These are phyloP conservation scores for Maudiozyma turicensis DNA, from an alignment of 805 yeast genomes.

Conservation along the genomic window DNA sequence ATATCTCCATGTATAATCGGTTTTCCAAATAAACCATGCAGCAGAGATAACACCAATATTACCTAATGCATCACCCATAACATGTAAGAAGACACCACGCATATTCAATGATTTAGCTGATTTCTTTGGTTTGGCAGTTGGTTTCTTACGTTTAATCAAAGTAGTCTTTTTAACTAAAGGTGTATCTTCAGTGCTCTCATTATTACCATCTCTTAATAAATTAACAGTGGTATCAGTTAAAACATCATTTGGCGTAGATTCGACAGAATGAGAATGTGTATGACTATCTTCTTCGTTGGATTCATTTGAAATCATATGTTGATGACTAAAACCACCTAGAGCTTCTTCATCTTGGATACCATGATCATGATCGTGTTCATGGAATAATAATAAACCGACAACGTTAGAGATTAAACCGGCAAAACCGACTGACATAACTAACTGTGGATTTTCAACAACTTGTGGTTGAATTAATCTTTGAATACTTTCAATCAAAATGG, in stretches of 20 bases:
- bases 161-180: slow-evolving; percentile 18
- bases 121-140: neutral
- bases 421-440: slow-evolving; percentile 71
- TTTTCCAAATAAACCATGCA: slow-evolving; percentile 89
- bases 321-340: neutral
- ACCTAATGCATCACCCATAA: slow-evolving; percentile 92
- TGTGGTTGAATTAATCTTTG: slow-evolving; percentile 82
- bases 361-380: slow-evolving; percentile 36
- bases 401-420: slow-evolving; percentile 78
- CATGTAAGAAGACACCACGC: slow-evolving; percentile 96
- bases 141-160: neutral
- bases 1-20: slow-evolving; percentile 79
- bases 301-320: neutral
- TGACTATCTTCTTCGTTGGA: slow-evolving; percentile 33
- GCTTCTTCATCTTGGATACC: neutral
- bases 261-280: slow-evolving; percentile 16
- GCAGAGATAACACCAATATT: slow-evolving; percentile 86
- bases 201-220: neutral
- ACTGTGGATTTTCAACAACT: slow-evolving; percentile 67
- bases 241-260: slow-evolving; percentile 5
- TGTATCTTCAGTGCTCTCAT: slow-evolving; percentile 26
- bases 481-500: slow-evolving; percentile 85
- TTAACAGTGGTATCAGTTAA: neutral
- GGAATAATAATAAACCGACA: slow-evolving; percentile 78
- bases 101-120: slow-evolving; percentile 69